Evolutionary conservation across 208 protist species (phyloP).

Genomic region (Crithidia expoeki): DNA sequence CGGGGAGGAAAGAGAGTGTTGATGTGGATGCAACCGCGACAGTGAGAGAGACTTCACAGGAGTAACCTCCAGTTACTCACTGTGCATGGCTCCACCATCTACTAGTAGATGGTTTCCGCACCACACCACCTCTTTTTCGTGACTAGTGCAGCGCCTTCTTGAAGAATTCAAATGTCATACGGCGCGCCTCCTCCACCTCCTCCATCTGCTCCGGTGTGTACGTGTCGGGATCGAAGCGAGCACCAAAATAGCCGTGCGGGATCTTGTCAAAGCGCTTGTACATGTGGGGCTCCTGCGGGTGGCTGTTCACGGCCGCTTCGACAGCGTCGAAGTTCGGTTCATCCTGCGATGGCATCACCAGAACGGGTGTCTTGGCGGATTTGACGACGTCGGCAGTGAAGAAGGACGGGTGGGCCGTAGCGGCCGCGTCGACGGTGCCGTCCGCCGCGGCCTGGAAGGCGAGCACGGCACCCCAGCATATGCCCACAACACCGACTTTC

Average conservation of each 20-base stretch:
- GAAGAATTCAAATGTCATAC: slow-evolving; percentile 39
- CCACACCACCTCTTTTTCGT: too few relatives aligned
- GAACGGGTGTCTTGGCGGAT: slow-evolving; percentile 33
- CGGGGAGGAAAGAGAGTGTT: too few relatives aligned
- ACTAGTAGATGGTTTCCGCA: too few relatives aligned
- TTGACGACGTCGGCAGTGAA: slow-evolving; percentile 26
- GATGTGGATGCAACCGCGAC: too few relatives aligned
- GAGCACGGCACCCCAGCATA: slow-evolving; percentile 61
- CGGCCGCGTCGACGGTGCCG: slow-evolving; percentile 35
- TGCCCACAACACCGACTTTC: slow-evolving; percentile 46
- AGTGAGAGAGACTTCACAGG: too few relatives aligned
- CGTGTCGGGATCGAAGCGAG: slow-evolving; percentile 46
- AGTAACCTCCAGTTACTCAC: too few relatives aligned
- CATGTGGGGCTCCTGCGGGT: slow-evolving; percentile 30
- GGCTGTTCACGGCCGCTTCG: slow-evolving; percentile 36
- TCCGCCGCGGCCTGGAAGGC: slow-evolving; percentile 30
- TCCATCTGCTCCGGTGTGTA: slow-evolving; percentile 31
- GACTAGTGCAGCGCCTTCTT: too few relatives aligned
- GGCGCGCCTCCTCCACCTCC: slow-evolving; percentile 37
- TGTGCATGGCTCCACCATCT: too few relatives aligned
- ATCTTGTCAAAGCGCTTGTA: slow-evolving; percentile 49
- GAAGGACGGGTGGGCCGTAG: slow-evolving; percentile 49
- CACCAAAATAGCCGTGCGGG: slow-evolving; percentile 55
- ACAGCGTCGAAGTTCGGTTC: slow-evolving; percentile 43
- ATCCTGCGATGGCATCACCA: slow-evolving; percentile 60